These are phyloP conservation scores for Candida ipomoeae DNA, from an alignment of 805 yeast species.

Conservation along the genomic window DNA sequence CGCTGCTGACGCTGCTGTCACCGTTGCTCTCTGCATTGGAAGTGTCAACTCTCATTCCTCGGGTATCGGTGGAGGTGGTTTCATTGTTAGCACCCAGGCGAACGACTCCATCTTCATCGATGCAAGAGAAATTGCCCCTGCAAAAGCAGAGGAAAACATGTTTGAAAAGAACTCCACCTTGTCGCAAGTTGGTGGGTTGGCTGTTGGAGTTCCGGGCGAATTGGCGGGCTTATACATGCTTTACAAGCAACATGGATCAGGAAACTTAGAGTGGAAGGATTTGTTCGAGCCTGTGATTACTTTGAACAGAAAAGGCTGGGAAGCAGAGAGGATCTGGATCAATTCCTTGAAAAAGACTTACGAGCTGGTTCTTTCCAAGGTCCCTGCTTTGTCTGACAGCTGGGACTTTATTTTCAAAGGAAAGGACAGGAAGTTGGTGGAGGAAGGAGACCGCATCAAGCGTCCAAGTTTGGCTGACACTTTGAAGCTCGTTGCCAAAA, in stretches of 20 bases:
- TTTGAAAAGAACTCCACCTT: constrained; percentile 43
- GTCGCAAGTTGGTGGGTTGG: constrained; percentile 78
- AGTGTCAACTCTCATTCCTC: constrained; percentile 75
- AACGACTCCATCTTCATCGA: constrained; percentile 61
- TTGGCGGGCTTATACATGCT: constrained; percentile 73
- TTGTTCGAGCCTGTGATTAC: constrained; percentile 72
- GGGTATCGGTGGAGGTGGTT: constrained; percentile 94
- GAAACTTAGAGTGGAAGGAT: constrained; percentile 65
- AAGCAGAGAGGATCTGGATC: constrained; percentile 21
- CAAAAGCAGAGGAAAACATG: constrained; percentile 59
- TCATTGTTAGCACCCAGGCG: constrained; percentile 40
- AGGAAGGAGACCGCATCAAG: constrained; percentile 55
- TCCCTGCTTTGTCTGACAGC: constrained; percentile 30
- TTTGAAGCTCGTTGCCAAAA: constrained; percentile 60
- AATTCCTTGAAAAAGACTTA: constrained; percentile 32
- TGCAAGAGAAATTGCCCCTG: constrained; percentile 88
- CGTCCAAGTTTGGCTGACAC: constrained; percentile 67
- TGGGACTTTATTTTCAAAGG: constrained; percentile 56
- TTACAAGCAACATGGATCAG: constrained; percentile 61
- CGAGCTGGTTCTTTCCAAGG: constrained; percentile 22
- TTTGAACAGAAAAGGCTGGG: constrained; percentile 54
- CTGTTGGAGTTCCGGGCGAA: constrained; percentile 90
- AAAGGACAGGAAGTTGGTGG: constrained; percentile 24
- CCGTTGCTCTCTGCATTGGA: constrained; percentile 86
- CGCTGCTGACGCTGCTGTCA: constrained; percentile 92